phyloP scores from a whole-genome alignment of 192 early-diverging fungal species.

The Umbelopsis vinacea region DNA sequence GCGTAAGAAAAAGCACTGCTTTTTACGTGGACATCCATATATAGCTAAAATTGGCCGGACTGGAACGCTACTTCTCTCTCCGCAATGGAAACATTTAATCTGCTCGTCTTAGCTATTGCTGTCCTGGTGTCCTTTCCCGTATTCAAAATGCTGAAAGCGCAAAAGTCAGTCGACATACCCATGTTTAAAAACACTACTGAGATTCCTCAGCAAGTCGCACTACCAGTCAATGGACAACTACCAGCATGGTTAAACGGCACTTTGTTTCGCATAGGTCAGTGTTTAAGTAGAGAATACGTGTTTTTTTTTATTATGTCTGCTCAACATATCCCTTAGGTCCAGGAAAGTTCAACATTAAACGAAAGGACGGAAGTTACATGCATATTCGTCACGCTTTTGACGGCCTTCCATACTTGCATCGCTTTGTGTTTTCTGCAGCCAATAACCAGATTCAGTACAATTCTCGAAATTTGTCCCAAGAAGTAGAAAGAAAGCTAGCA shows the following conservation, averaged over 20 bases:
- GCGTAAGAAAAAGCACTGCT: too few relatives aligned
- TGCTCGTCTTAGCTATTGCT: not conserved
- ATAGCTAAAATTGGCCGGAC: not conserved
- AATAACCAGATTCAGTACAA: constrained; percentile 27
- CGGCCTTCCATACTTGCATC: constrained; percentile 35
- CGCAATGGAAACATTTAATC: constrained; percentile 5
- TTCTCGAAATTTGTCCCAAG: constrained; percentile 30
- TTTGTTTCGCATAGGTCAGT: constrained; percentile 52
- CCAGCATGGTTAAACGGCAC: constrained; percentile 56
- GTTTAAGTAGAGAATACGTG: not conserved
- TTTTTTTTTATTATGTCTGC: too few relatives aligned
- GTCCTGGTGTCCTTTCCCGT: not conserved
- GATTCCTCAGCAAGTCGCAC: constrained; percentile 29
- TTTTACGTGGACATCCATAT: not conserved
- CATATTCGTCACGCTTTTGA: constrained; percentile 42
- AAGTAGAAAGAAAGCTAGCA: constrained; percentile 20
- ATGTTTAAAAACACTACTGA: constrained; percentile 40
- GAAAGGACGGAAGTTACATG: constrained; percentile 28
- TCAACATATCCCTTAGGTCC: constrained; percentile 18
- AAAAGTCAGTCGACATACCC: not conserved
- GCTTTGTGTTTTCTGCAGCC: constrained; percentile 27
- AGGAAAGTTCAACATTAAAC: constrained; percentile 30
- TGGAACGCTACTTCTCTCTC: not conserved
- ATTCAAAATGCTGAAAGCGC: not conserved
- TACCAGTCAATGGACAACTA: constrained; percentile 46